Percentiles rank a stretch among this genome's conserved stretches.
These are phyloP conservation scores for Scheffersomyces cryptocercus DNA, from an alignment of 1,139 yeast species.

Conservation along the genomic window DNA sequence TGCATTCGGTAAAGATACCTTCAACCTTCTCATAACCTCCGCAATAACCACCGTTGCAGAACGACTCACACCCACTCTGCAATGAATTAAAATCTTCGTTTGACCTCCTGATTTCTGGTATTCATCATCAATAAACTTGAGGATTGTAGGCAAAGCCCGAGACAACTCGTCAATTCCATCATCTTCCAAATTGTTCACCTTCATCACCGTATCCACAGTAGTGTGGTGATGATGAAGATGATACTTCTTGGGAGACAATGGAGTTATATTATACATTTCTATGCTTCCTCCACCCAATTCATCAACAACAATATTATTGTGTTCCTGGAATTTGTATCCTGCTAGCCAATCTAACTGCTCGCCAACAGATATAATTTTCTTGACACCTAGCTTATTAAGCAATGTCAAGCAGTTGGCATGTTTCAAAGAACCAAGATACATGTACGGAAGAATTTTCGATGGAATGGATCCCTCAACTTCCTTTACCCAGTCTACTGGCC, in stretches of 20 bases:
- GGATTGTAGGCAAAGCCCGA: constrained; percentile 34
- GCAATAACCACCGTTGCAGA: constrained; percentile 53
- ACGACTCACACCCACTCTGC: constrained; percentile 53
- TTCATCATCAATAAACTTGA: constrained; percentile 37
- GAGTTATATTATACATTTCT: constrained; percentile 30
- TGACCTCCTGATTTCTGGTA: constrained; percentile 27
- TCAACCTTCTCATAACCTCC: constrained; percentile 45
- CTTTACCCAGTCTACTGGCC: constrained; percentile 36
- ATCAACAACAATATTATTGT: constrained; percentile 25
- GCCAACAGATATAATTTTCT: constrained; percentile 82
- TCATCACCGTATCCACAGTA: constrained; percentile 37
- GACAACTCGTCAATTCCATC: constrained; percentile 50
- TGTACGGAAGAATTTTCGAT: constrained; percentile 73
- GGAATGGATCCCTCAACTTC: constrained; percentile 66
- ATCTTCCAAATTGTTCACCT: constrained; percentile 48
- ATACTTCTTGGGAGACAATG: constrained; percentile 11
- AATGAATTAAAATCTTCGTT: constrained; percentile 44
- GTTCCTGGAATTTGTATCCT: constrained; percentile 29
- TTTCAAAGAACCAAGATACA: constrained; percentile 80
- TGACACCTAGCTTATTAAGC: constrained; percentile 65
- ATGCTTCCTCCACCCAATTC: constrained; percentile 32
- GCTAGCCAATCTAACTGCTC: constrained; percentile 69
- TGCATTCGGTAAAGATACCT: constrained; percentile 40
- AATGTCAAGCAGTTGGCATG: constrained; percentile 79
- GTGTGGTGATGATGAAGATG: constrained; percentile 2